phyloP scores from a whole-genome alignment of 225 moss, liverwort and hornwort genomes.

The Bryum argenteum region DNA sequence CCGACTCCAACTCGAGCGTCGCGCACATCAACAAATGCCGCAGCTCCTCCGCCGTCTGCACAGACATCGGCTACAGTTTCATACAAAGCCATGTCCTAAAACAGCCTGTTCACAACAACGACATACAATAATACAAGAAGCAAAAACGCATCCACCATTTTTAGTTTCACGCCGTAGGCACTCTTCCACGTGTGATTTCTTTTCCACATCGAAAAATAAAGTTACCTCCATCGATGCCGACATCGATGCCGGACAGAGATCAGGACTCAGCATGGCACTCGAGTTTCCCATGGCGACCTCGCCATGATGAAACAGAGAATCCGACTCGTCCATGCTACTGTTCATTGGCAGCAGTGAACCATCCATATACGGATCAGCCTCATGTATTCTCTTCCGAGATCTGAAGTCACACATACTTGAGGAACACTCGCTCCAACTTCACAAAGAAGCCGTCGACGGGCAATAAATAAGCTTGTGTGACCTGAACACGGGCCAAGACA shows the following conservation, averaged over 20 bases:
- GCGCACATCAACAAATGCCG: slow-evolving; percentile 66
- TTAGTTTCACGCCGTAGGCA: too few species aligned
- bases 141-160: too few species aligned
- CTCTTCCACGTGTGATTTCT: too few species aligned
- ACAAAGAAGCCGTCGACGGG: not conserved
- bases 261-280: slow-evolving; percentile 46
- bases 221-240: slow-evolving; percentile 51
- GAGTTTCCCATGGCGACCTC: slow-evolving; percentile 51
- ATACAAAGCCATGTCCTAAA: too few species aligned
- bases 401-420: slow-evolving; percentile 59
- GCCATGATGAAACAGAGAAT: slow-evolving; percentile 49
- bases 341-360: slow-evolving; percentile 43
- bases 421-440: not conserved
- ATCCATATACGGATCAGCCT: slow-evolving; percentile 55
- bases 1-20: slow-evolving; percentile 69
- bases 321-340: slow-evolving; percentile 44
- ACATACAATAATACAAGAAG: not conserved
- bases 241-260: slow-evolving; percentile 28
- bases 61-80: not conserved
- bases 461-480: not conserved
- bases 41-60: slow-evolving; percentile 73
- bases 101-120: not conserved
- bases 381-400: slow-evolving; percentile 60
- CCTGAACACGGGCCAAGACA: too few species aligned
- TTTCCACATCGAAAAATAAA: too few species aligned